Base-by-base conservation (phyloP, 179 eudicot species). In the Pouteria campechiana region DNA sequence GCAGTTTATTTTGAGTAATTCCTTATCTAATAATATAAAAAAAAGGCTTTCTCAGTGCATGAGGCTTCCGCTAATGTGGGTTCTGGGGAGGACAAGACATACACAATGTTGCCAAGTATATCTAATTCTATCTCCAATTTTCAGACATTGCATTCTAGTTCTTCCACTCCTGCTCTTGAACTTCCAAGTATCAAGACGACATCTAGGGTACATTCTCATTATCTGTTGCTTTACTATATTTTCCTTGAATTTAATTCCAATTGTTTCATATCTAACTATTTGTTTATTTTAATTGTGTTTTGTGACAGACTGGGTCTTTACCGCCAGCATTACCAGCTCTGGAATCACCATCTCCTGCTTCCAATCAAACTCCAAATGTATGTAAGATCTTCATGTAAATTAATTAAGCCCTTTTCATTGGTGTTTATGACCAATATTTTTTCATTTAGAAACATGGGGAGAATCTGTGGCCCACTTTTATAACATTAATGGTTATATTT, bases 121-220 rank as follows among this genome's bases (percentile, higher is more conserved):
- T 13, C 3, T 8, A 13, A 16, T 40, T 48, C 29, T 7, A 41
- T 14, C 32, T 16, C 4, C 19, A 44, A 10, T 45, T 16, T 72
- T 41, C 46, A 82, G 95, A 87, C 55, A 22, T 36, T 67, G 22
- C 54, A 81, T 27, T 68, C 94, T 17, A 64, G 60, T 69, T 65
- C 85, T 9, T 68, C 79, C 29, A 68, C 61, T 57, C 81, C 76
- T 32, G 88, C 92, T 58, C 67, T 87, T 61, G 96, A 79, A 68
- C 66, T 57, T 49, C 70, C 86, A 45, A 72, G 48, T 32, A 21
- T 59, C 55, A 51, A 74, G 30, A 63, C 67, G 13, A 32, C 78
- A 32, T 68, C 82, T 31, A 70, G 77, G 78, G 95, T 89, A 74
- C 46, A 24, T 32, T 17, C 7, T 25, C 10, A 17, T 50, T 17